These are phyloP conservation scores for Phytophthora pini DNA, from an alignment of 352 stramenopile species.

Conservation along the genomic window DNA sequence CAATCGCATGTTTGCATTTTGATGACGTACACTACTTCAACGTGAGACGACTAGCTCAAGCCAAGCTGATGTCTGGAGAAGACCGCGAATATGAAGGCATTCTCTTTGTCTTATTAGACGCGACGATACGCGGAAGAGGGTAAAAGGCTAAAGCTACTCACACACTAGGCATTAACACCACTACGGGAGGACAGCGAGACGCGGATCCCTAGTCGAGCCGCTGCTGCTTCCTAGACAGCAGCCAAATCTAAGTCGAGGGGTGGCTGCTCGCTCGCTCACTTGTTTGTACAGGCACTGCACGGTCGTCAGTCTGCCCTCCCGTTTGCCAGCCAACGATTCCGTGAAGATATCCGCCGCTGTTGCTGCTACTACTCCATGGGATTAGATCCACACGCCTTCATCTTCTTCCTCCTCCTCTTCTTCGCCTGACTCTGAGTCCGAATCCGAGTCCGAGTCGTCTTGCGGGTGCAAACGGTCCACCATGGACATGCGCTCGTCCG, in stretches of 20 bases:
- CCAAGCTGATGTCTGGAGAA: not conserved
- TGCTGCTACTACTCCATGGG: slow-evolving; percentile 24
- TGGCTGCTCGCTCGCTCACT: slow-evolving; percentile 24
- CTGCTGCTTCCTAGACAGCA: slow-evolving; percentile 24
- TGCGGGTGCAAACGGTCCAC: slow-evolving; percentile 82
- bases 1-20: slow-evolving; percentile 3
- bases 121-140: slow-evolving; percentile 12
- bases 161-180: slow-evolving; percentile 46
- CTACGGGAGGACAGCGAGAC: slow-evolving; percentile 23
- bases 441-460: slow-evolving; percentile 83
- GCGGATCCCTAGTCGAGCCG: slow-evolving; percentile 19
- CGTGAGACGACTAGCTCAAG: slow-evolving; percentile 10
- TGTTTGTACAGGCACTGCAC: slow-evolving; percentile 28
- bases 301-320: slow-evolving; percentile 20
- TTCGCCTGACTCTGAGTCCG: slow-evolving; percentile 64
- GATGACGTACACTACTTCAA: slow-evolving; percentile 22
- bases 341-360: slow-evolving; percentile 6
- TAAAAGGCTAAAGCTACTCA: slow-evolving; percentile 46
- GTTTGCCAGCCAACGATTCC: slow-evolving; percentile 20
- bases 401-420: slow-evolving; percentile 69
- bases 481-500: slow-evolving; percentile 87
- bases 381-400: slow-evolving; percentile 90
- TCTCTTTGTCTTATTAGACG: slow-evolving; percentile 34
- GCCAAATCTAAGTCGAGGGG: slow-evolving; percentile 42
- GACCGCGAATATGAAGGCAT: slow-evolving; percentile 32